Evolutionary conservation across 2,329 filamentous ascomycete species (phyloP).

Genomic region (Pseudopyrenochaeta lycopersici): DNA sequence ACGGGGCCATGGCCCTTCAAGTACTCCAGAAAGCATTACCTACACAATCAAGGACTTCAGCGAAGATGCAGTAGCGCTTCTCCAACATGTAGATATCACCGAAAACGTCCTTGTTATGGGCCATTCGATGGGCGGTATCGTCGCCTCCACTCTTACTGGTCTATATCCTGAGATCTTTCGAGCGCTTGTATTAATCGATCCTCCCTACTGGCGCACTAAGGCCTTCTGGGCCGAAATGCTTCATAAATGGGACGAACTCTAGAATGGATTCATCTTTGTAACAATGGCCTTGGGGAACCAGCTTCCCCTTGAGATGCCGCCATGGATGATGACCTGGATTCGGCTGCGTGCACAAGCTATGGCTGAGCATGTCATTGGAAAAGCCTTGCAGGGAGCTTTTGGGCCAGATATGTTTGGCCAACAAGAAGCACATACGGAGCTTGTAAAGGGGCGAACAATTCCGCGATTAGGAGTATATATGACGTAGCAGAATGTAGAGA

Average conservation of each 20-base stretch:
- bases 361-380: slow-evolving; percentile 11
- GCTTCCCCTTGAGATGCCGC: slow-evolving; percentile 6
- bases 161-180: slow-evolving; percentile 15
- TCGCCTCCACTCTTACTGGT: slow-evolving; percentile 16
- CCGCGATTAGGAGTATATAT: slow-evolving; percentile 20
- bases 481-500: slow-evolving; percentile 12
- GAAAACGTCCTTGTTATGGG: slow-evolving; percentile 18
- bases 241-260: not conserved
- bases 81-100: slow-evolving; percentile 11
- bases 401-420: slow-evolving; percentile 13
- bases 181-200: slow-evolving; percentile 23
- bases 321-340: slow-evolving; percentile 28
- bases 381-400: slow-evolving; percentile 4
- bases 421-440: slow-evolving; percentile 12
- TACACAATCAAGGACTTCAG: slow-evolving; percentile 11
- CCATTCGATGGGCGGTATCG: slow-evolving; percentile 21
- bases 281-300: slow-evolving; percentile 5
- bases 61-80: slow-evolving; percentile 16
- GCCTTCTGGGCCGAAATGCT: slow-evolving; percentile 8
- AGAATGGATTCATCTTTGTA: not conserved
- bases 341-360: slow-evolving; percentile 12
- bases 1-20: slow-evolving; percentile 27
- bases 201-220: slow-evolving; percentile 14
- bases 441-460: slow-evolving; percentile 15
- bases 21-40: slow-evolving; percentile 7